A percentile compares a stretch with the other conserved stretches of the same genome.
Conservation (phyloP, 208 protist genomes). For the Leishmania braziliensis region DNA sequence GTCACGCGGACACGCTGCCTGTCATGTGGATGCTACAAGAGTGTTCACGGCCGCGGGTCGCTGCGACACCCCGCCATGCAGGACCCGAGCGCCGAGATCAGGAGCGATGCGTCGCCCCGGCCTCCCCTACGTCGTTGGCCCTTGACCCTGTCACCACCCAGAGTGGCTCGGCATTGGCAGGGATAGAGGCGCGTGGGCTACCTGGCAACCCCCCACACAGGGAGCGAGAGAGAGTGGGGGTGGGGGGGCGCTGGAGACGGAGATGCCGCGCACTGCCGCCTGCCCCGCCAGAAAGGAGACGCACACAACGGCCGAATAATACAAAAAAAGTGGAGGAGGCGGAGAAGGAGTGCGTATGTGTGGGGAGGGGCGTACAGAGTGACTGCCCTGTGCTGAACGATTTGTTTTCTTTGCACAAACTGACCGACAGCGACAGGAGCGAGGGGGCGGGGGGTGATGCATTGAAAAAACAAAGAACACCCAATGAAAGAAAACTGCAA, state of each 20-base stretch:
- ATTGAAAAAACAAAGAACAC: not conserved
- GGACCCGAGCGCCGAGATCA: not conserved
- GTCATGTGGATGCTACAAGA: not conserved
- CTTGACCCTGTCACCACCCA: not conserved
- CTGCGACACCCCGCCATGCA: not conserved
- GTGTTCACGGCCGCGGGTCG: not conserved
- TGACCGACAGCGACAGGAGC: not conserved
- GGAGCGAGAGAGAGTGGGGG: too few relatives aligned
- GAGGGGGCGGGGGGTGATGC: not conserved
- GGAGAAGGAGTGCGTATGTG: too few relatives aligned
- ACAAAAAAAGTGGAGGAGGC: too few relatives aligned
- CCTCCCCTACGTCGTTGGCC: not conserved
- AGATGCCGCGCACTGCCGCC: not conserved
- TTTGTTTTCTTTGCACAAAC: too few relatives aligned
- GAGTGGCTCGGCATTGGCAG: not conserved
- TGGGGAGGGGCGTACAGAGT: too few relatives aligned
- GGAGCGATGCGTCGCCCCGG: not conserved
- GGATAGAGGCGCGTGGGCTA: not conserved
- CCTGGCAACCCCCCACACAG: too few relatives aligned
- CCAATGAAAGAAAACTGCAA: not conserved
- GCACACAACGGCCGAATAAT: too few relatives aligned
- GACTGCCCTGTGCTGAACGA: too few relatives aligned
- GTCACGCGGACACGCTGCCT: not conserved
- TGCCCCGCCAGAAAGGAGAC: not conserved
- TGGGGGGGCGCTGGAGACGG: not conserved